Conservation (phyloP, 2,329 filamentous ascomycete genomes). For the Phialophora macrospora region DNA sequence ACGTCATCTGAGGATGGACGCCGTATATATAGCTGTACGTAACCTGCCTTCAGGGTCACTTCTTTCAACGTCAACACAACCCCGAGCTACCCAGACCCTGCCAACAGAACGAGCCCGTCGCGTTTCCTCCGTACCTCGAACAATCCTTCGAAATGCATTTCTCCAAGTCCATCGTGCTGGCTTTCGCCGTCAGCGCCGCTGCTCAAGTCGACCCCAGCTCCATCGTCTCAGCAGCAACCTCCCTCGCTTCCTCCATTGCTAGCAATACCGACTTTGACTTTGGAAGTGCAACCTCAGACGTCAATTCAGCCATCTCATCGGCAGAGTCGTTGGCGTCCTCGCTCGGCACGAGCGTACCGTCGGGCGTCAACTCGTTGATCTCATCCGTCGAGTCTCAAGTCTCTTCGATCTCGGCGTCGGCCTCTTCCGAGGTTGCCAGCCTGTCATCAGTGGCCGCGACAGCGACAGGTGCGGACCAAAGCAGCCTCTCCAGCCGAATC, state of each 20-base stretch:
- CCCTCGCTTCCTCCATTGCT: slow-evolving; percentile 23
- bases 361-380: slow-evolving; percentile 20
- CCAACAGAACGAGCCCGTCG: neutral
- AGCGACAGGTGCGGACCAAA: slow-evolving; percentile 21
- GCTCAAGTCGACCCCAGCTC: slow-evolving; percentile 28
- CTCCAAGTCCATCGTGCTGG: slow-evolving; percentile 30
- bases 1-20: slow-evolving; percentile 2
- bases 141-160: slow-evolving; percentile 31
- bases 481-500: slow-evolving; percentile 31
- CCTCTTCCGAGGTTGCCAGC: slow-evolving; percentile 25
- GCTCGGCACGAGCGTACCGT: slow-evolving; percentile 18
- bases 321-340: slow-evolving; percentile 30
- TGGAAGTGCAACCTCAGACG: slow-evolving; percentile 21
- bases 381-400: slow-evolving; percentile 23
- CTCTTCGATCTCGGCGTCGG: slow-evolving; percentile 22
- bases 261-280: slow-evolving; percentile 18
- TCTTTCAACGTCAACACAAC: neutral
- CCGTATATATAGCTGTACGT: slow-evolving; percentile 3
- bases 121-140: neutral
- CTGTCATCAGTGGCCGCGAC: slow-evolving; percentile 30
- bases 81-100: slow-evolving; percentile 2
- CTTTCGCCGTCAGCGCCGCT: slow-evolving; percentile 25
- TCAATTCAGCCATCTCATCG: slow-evolving; percentile 13
- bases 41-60: neutral
- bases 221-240: slow-evolving; percentile 24